Evolutionary conservation across 208 protist species (phyloP).

Genomic region (Trypanosomatidae sp.): DNA sequence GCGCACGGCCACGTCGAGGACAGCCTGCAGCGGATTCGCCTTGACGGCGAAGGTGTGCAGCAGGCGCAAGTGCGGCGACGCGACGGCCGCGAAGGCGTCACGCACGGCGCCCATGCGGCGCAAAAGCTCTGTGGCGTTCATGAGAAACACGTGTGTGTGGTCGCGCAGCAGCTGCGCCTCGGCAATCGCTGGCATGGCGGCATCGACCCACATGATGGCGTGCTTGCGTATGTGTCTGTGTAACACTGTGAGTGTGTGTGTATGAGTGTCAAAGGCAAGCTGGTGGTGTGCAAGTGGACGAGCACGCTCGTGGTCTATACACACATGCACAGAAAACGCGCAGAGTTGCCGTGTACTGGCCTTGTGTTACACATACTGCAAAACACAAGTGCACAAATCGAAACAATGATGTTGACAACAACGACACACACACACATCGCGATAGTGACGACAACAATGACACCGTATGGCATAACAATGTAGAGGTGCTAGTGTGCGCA

Average conservation of each 20-base stretch:
- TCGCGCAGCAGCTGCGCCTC: slow-evolving; percentile 19
- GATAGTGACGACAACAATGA: too few species aligned
- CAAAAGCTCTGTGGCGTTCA: slow-evolving; percentile 17
- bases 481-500: too few species aligned
- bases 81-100: slow-evolving; percentile 7
- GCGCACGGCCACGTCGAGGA: slow-evolving; percentile 13
- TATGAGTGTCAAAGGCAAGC: too few species aligned
- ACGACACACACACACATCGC: too few species aligned
- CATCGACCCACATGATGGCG: slow-evolving; percentile 16
- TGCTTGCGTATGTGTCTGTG: too few species aligned
- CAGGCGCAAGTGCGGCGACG: slow-evolving; percentile 1
- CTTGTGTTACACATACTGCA: neutral
- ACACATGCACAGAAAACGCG: too few species aligned
- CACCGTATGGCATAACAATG: too few species aligned
- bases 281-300: too few species aligned
- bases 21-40: slow-evolving; percentile 37
- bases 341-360: too few species aligned
- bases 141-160: slow-evolving; percentile 40
- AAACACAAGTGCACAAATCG: neutral
- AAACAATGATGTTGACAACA: too few species aligned
- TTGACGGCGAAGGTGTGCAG: slow-evolving; percentile 49
- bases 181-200: slow-evolving; percentile 24
- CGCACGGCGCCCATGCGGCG: slow-evolving; percentile 17
- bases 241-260: too few species aligned
- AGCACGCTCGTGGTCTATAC: too few species aligned